Conservation (phyloP, 2,329 filamentous ascomycete species). For the Ceratocystiopsis sp. region DNA sequence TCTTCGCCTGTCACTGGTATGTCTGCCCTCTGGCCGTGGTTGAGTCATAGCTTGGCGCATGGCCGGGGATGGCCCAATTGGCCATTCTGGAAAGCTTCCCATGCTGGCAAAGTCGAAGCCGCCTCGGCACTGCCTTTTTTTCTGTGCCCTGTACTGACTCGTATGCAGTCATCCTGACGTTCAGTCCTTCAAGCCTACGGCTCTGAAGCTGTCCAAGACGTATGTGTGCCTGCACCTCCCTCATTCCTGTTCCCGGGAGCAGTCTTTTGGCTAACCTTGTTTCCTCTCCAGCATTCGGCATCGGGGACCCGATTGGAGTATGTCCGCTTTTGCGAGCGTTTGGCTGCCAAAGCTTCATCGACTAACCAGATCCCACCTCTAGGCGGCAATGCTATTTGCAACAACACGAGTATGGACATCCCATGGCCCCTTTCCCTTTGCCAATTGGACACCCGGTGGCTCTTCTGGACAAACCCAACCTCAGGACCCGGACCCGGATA, state of each 20-base stretch:
- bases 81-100: slow-evolving; percentile 3
- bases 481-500: neutral
- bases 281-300: slow-evolving; percentile 57
- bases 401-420: slow-evolving; percentile 67
- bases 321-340: neutral
- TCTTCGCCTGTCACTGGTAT: slow-evolving; percentile 87
- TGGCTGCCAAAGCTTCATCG: no score
- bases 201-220: slow-evolving; percentile 86
- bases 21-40: slow-evolving; percentile 22
- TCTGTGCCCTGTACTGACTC: neutral
- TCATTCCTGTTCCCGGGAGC: neutral
- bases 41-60: slow-evolving; percentile 8
- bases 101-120: neutral
- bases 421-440: no score
- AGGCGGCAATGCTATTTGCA: slow-evolving; percentile 79
- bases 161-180: slow-evolving; percentile 66
- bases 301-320: slow-evolving; percentile 96
- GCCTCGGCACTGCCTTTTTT: neutral
- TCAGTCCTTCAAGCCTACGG: slow-evolving; percentile 88
- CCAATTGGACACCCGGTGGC: no score
- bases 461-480: no score
- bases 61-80: neutral
- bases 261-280: no score
- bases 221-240: slow-evolving; percentile 31
- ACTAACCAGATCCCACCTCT: slow-evolving; percentile 2